Evolutionary conservation across 1,139 yeast genomes (phyloP), one percentile per base, ranked within the genome.

Genomic region (Suhomyces guaymorum): DNA sequence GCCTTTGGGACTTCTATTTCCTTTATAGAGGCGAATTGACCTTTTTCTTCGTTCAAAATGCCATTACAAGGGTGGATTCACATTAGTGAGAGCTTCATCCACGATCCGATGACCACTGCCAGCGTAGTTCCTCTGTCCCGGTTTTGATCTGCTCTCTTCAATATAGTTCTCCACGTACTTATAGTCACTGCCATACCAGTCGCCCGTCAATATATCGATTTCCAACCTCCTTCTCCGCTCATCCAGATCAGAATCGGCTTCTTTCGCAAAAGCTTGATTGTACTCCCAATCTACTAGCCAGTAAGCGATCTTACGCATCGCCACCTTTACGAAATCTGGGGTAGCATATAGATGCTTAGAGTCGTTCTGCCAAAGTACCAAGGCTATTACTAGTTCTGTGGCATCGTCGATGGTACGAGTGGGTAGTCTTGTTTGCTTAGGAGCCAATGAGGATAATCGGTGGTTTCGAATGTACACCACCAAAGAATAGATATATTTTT

Each of bases 211-310:
- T 53, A 66, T 61, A 30, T 55, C 54, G 11, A 66, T 56, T 31
- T 64, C 63, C 16, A 59, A 35, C 23, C 54, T 46, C 27, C 55
- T 48, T 16, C 50, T 50, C 23, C 45, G 39, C 11, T 44, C 52
- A 14, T 40, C 33, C 4, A 38, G 39, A 5, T 37, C 45, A 8
- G 28, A 37, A 8, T 32, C 30, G 4, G 7, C 7, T 7, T 32
- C 23, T 4, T 28, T 15, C 33, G 33, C 39, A 29, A 55, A 51
- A 7, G 52, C 34, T 5, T 40, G 39, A 34, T 54, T 55, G 17
- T 51, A 47, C 36, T 68, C 73, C 75, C 75, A 70, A 45, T 68
- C 70, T 11, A 70, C 69, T 21, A 67, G 50, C 75, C 75, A 70
- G 54, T 69, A 69, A 17, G 66, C 71, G n/a, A 70, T 54, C 40